Conservation (phyloP, 768 basidiomycete genomes). For the Zangia roseola region DNA sequence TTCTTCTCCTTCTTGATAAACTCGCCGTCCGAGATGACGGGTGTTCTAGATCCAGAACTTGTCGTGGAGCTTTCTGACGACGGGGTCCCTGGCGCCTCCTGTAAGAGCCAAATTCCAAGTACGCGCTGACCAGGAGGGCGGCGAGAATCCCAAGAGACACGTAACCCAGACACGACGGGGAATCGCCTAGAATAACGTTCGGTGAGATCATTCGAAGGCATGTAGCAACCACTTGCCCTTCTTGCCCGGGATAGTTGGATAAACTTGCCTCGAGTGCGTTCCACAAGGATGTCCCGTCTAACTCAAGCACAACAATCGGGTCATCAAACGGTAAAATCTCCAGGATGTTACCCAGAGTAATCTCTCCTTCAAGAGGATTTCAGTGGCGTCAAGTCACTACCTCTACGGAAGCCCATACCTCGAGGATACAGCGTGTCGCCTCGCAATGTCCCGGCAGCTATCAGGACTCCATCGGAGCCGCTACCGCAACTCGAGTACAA, state of each 20-base stretch:
- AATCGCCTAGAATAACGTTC: too few relatives aligned
- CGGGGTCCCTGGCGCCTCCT: slow-evolving; percentile 26
- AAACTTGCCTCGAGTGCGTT: slow-evolving; percentile 70
- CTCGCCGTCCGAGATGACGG: slow-evolving; percentile 45
- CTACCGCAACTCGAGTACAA: slow-evolving; percentile 49
- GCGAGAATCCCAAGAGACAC: slow-evolving; percentile 79
- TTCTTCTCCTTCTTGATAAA: slow-evolving; percentile 51
- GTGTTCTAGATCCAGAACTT: slow-evolving; percentile 25
- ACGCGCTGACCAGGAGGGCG: slow-evolving; percentile 66
- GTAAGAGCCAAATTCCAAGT: slow-evolving; percentile 59
- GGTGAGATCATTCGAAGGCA: too few relatives aligned
- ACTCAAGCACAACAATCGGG: slow-evolving; percentile 74
- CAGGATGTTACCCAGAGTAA: slow-evolving; percentile 78
- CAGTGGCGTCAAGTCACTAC: too few relatives aligned
- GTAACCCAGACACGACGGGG: slow-evolving; percentile 78
- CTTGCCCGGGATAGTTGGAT: slow-evolving; percentile 78
- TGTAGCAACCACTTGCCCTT: slow-evolving; percentile 81
- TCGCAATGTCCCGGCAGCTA: slow-evolving; percentile 80
- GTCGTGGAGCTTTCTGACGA: slow-evolving; percentile 21
- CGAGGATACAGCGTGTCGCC: slow-evolving; percentile 83
- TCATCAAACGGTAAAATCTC: slow-evolving; percentile 87
- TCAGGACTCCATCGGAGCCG: slow-evolving; percentile 73
- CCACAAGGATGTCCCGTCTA: slow-evolving; percentile 76
- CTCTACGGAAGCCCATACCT: slow-evolving; percentile 40
- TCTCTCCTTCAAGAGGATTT: not conserved